Percentiles rank a stretch among this genome's conserved stretches.
phyloP scores from a whole-genome alignment of 2,329 filamentous ascomycete species.

The Botryosphaeria dothidea region DNA sequence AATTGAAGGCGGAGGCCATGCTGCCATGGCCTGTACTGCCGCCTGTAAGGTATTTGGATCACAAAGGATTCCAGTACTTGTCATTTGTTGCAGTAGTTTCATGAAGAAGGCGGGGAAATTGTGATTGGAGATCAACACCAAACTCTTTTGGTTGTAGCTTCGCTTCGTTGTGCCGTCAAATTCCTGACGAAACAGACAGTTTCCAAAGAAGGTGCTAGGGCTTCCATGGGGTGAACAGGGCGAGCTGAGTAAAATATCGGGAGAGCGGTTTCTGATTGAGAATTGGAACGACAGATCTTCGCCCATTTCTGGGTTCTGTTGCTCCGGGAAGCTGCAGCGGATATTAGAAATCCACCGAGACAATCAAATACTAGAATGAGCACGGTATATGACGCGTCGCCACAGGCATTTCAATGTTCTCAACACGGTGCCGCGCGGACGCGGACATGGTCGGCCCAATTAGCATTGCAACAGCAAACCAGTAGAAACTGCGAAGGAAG shows the following conservation, averaged over 20 bases:
- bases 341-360: background rate
- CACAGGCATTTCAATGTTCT: background rate
- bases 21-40: constrained; percentile 37
- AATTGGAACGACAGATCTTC: constrained; percentile 44
- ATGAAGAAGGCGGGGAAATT: constrained; percentile 41
- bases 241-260: constrained; percentile 56
- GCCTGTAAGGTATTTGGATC: constrained; percentile 41
- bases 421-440: no score
- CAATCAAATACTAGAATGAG: background rate
- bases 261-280: constrained; percentile 46
- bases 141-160: constrained; percentile 43
- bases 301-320: constrained; percentile 42
- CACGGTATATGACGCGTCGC: background rate
- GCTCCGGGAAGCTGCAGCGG: constrained; percentile 40
- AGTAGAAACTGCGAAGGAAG: no score
- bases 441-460: no score
- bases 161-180: constrained; percentile 43
- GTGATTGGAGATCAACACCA: constrained; percentile 44
- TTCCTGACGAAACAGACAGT: constrained; percentile 44
- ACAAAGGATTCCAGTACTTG: constrained; percentile 37
- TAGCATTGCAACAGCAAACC: no score
- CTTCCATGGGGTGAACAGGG: constrained; percentile 42
- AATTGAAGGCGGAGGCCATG: constrained; percentile 37
- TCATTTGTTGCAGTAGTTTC: constrained; percentile 38
- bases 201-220: constrained; percentile 36